Base-by-base conservation (phyloP, 192 early-diverging fungal species). In the Spizellomyces sp. region DNA sequence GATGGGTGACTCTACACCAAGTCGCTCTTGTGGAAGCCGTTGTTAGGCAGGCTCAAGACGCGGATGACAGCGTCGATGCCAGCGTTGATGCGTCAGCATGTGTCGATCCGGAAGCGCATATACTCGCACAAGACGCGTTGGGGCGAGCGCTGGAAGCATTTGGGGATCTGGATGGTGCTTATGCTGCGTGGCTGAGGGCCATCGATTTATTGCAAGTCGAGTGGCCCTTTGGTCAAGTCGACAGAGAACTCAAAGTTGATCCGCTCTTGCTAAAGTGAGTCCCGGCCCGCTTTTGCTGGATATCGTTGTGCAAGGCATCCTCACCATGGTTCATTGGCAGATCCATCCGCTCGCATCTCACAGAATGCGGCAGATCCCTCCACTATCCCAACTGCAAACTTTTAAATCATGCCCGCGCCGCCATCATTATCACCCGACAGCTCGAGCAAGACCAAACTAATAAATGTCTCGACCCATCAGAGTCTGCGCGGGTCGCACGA, bases 121-220 rank as follows among this genome's bases (percentile, higher is more conserved):
- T 63, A 17, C 19, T 15, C 8, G 62, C 69, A 8, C 69, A 63
- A n/a, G 21, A 45, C 2, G 19, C 47, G 9, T 48, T 71, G 42
- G 69, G 69, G 43, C 43, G 62, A n/a, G 69, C 69, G 41, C 42
- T 64, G 6, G 0, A 22, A 15, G 62, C 62, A 21, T 15, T 50
- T 41, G 54, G 42, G 15, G 64, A 44, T 15, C n/a, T 42, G 9
- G 50, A 64, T 22, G 36, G 41, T n/a, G 19, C 54, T 0, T 64
- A 54, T 54, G 10, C 22, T 17, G 64, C 62, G 48, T 36, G 27
- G 12, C 10, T 17, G 12, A 55, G 71, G 17, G 44, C 62, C n/a
- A 21, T 73, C 5, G 71, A 73, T 45, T 19, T 73, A 5, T 9
- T 73, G 71, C 21, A 73, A 8, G 52, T 64, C 19, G 71, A 73